phyloP scores from a whole-genome alignment of 306 rosid genomes.

The Castanospermum australe region DNA sequence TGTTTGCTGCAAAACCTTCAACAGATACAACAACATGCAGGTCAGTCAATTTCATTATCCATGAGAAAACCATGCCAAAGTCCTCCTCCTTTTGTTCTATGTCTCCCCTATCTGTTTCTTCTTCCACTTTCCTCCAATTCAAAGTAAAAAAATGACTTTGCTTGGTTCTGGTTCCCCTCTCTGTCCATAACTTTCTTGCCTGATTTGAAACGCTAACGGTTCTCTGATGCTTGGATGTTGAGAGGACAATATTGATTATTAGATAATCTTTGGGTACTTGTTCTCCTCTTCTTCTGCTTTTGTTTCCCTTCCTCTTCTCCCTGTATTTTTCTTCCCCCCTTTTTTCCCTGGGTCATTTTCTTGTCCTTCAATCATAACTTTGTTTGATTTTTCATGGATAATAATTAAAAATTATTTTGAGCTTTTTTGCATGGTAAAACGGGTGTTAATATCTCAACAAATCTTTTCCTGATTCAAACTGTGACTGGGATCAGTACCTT shows the following conservation, averaged over 20 bases:
- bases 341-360: not conserved
- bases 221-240: constrained; percentile 47
- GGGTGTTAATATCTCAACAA: constrained; percentile 23
- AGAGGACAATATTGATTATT: constrained; percentile 33
- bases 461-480: constrained; percentile 47
- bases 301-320: not conserved
- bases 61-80: not conserved
- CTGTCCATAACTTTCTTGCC: constrained; percentile 40
- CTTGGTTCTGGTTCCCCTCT: constrained; percentile 32
- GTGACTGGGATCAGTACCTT: constrained; percentile 54
- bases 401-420: not conserved
- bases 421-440: constrained; percentile 47
- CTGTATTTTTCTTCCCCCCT: not conserved
- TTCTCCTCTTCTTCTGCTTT: not conserved
- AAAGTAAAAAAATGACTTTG: constrained; percentile 1
- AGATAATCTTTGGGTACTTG: constrained; percentile 17
- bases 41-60: constrained; percentile 23
- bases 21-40: constrained; percentile 99
- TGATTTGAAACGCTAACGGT: constrained; percentile 52
- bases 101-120: not conserved
- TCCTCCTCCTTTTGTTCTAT: not conserved
- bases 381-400: not conserved
- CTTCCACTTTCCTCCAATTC: not conserved
- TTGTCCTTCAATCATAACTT: not conserved
- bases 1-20: constrained; percentile 95